phyloP scores from a whole-genome alignment of 345 rosid species.

The Euphorbia pulcherrima region DNA sequence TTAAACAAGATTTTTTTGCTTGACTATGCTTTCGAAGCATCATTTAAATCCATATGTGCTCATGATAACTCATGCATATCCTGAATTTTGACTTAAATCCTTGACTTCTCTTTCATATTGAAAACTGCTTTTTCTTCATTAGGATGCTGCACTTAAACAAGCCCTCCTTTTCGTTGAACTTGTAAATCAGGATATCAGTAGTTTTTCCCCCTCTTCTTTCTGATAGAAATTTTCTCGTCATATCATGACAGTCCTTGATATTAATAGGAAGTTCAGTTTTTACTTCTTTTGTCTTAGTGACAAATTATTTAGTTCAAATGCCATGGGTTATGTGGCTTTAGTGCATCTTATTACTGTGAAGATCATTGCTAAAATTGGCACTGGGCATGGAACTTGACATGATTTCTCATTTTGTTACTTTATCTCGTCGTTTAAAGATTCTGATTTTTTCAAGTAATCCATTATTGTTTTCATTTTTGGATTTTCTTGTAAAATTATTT shows the following conservation, averaged over 20 bases:
- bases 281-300: neutral
- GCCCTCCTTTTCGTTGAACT: neutral
- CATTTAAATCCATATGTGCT: neutral
- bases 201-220: neutral
- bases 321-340: no score
- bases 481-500: conserved; percentile 1
- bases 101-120: conserved; percentile 4
- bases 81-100: neutral
- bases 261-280: neutral
- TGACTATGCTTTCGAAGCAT: neutral
- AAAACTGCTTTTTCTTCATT: neutral
- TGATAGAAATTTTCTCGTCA: neutral
- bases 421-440: neutral
- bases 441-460: neutral
- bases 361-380: neutral
- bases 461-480: conserved; percentile 5
- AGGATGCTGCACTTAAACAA: conserved; percentile 13
- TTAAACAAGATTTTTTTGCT: neutral
- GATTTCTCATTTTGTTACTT: no score
- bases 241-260: neutral
- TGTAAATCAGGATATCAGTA: neutral
- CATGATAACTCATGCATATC: neutral
- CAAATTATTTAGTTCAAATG: neutral
- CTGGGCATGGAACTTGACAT: neutral
- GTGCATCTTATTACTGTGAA: neutral